phyloP scores from a whole-genome alignment of 768 basidiomycete genomes.

The Xerocomellus intermedius region DNA sequence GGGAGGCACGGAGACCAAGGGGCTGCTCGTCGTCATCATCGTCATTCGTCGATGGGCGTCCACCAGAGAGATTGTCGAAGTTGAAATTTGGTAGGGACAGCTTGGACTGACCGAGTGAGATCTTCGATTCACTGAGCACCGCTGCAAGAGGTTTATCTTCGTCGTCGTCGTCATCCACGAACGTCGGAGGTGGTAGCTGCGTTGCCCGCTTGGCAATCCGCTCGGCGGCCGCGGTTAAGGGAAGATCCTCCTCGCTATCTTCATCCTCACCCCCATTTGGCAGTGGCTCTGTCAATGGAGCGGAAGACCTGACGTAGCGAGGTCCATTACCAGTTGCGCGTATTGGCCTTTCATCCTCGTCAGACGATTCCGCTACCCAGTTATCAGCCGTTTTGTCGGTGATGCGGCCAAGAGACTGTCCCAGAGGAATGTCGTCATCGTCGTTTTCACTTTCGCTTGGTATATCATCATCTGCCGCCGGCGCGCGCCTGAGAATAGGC shows the following conservation, averaged over 20 bases:
- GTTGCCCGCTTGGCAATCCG: constrained; percentile 50
- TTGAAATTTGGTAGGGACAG: constrained; percentile 44
- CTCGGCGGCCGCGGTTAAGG: constrained; percentile 62
- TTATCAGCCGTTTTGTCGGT: constrained; percentile 26
- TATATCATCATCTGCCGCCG: constrained; percentile 38
- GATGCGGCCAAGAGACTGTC: constrained; percentile 14
- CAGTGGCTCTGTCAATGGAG: background rate
- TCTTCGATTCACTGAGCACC: constrained; percentile 49
- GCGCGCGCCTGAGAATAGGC: constrained; percentile 30
- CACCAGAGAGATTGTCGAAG: constrained; percentile 34
- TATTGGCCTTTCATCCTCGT: constrained; percentile 53
- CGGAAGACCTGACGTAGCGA: constrained; percentile 35
- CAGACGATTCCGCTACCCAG: constrained; percentile 62
- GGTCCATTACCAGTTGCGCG: constrained; percentile 60
- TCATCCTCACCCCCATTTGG: constrained; percentile 31
- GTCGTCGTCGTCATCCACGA: constrained; percentile 49
- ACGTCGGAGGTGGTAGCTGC: constrained; percentile 20
- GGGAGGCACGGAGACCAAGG: constrained; percentile 66
- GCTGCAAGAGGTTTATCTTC: constrained; percentile 62
- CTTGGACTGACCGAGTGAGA: constrained; percentile 43
- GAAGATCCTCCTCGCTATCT: constrained; percentile 80
- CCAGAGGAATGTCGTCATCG: constrained; percentile 30
- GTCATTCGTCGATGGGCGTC: constrained; percentile 30
- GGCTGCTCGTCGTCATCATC: constrained; percentile 72
- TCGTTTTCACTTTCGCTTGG: constrained; percentile 57